Evolutionary conservation across 768 basidiomycete genomes (phyloP).

Genomic region (Daedaleopsis sinensis): DNA sequence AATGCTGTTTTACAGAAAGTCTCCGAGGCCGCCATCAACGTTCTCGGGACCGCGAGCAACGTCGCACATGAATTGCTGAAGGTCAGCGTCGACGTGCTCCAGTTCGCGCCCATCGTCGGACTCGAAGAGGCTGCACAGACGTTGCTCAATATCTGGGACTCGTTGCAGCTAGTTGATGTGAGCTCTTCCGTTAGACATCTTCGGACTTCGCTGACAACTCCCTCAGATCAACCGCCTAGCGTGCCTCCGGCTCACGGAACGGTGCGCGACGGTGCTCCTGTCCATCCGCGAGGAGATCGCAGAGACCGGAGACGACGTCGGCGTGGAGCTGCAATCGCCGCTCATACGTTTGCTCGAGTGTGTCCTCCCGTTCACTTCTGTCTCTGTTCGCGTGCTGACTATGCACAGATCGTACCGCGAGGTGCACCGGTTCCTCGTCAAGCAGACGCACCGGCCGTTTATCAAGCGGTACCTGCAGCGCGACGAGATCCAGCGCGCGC

Average conservation of each 20-base stretch:
- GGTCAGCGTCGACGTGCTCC: slow-evolving; percentile 44
- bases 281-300: slow-evolving; percentile 63
- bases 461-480: slow-evolving; percentile 72
- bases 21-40: slow-evolving; percentile 31
- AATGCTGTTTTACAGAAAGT: slow-evolving; percentile 24
- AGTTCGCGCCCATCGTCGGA: slow-evolving; percentile 60
- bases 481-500: slow-evolving; percentile 62
- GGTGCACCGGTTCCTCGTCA: slow-evolving; percentile 55
- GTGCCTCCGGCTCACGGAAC: slow-evolving; percentile 71
- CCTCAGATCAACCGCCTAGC: slow-evolving; percentile 65
- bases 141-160: slow-evolving; percentile 64
- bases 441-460: slow-evolving; percentile 50
- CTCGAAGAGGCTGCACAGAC: slow-evolving; percentile 53
- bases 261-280: slow-evolving; percentile 70
- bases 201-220: neutral
- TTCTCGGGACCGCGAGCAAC: slow-evolving; percentile 45
- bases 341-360: slow-evolving; percentile 54
- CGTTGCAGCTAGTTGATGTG: slow-evolving; percentile 63
- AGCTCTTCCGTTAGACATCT: slow-evolving; percentile 35
- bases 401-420: slow-evolving; percentile 46
- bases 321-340: slow-evolving; percentile 52
- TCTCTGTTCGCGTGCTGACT: neutral
- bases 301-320: slow-evolving; percentile 56
- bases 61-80: slow-evolving; percentile 49
- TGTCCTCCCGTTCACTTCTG: slow-evolving; percentile 22